phyloP scores from a whole-genome alignment of 306 rosid genomes.

The Begonia peltatifolia region DNA sequence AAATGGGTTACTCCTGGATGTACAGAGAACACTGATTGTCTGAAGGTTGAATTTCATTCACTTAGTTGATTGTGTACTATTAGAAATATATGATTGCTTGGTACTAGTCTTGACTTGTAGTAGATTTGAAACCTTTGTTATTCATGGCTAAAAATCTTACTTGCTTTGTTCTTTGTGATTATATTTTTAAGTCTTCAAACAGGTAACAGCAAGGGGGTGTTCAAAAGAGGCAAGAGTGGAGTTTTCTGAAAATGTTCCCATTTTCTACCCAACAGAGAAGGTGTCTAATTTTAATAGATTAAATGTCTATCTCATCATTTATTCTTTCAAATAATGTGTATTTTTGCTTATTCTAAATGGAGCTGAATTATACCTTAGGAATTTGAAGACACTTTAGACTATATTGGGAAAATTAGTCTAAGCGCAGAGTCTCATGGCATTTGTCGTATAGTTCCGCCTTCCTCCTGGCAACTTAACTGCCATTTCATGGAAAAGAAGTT shows the following conservation, averaged over 20 bases:
- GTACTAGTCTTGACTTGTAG: slow-evolving; percentile 13
- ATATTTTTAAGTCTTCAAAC: slow-evolving; percentile 18
- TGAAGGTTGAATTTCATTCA: slow-evolving; percentile 31
- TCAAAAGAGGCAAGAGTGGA: slow-evolving; percentile 54
- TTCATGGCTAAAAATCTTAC: slow-evolving; percentile 3
- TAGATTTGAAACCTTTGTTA: slow-evolving; percentile 7
- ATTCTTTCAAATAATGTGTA: slow-evolving; percentile 8
- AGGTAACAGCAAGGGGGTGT: slow-evolving; percentile 81
- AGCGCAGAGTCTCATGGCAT: slow-evolving; percentile 58
- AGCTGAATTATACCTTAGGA: slow-evolving; percentile 38
- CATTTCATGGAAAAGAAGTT: slow-evolving; percentile 21
- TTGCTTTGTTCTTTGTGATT: slow-evolving; percentile 4
- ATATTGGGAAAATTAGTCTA: slow-evolving; percentile 52
- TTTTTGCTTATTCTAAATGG: too few relatives aligned
- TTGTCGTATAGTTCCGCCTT: slow-evolving; percentile 78
- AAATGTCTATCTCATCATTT: slow-evolving; percentile 5
- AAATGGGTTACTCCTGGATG: slow-evolving; percentile 54
- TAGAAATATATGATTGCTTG: slow-evolving; percentile 4
- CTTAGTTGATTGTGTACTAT: slow-evolving; percentile 10
- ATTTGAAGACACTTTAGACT: slow-evolving; percentile 48
- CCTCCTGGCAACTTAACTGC: slow-evolving; percentile 50
- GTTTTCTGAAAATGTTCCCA: slow-evolving; percentile 42
- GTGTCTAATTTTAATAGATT: slow-evolving; percentile 22
- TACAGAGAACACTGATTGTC: slow-evolving; percentile 44
- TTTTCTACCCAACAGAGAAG: slow-evolving; percentile 76